phyloP scores from a whole-genome alignment of 148 eudicot genomes.

The Salicornia ramosissima region DNA sequence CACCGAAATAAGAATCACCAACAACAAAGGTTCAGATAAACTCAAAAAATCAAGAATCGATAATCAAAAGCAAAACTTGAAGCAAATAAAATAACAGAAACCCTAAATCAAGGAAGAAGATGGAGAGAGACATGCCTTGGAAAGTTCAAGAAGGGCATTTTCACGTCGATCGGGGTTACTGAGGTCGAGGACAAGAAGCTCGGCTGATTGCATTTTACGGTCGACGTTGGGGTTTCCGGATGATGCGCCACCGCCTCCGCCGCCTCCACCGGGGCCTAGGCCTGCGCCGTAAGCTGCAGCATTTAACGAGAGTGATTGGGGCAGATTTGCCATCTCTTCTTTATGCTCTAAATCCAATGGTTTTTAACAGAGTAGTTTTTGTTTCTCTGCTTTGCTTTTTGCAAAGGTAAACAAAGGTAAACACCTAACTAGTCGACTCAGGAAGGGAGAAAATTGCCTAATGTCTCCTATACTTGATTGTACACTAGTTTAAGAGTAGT shows the following conservation, averaged over 20 bases:
- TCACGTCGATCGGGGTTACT: conserved; percentile 81
- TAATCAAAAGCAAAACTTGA: too few relatives aligned
- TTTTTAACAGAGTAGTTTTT: background rate
- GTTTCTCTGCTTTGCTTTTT: too few relatives aligned
- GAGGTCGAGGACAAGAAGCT: conserved; percentile 78
- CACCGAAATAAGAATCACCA: background rate
- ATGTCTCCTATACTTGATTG: too few relatives aligned
- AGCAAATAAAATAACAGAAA: too few relatives aligned
- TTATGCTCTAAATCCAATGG: too few relatives aligned
- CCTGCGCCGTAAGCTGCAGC: conserved; percentile 36
- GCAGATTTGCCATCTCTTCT: conserved; percentile 51
- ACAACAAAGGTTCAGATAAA: too few relatives aligned
- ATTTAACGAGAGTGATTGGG: conserved; percentile 44
- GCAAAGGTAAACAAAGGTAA: too few relatives aligned
- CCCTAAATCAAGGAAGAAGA: conserved; percentile 16
- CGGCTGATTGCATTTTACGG: conserved; percentile 76
- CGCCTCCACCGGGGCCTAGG: conserved; percentile 8
- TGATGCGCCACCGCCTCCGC: conserved; percentile 1
- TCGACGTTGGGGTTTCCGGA: conserved; percentile 32
- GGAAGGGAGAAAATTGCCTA: too few relatives aligned
- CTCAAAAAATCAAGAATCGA: too few relatives aligned
- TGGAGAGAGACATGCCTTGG: conserved; percentile 47
- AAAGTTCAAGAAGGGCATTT: conserved; percentile 86
- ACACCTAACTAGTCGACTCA: too few relatives aligned
- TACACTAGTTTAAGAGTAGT: too few relatives aligned